Evolutionary conservation across 768 basidiomycete genomes (phyloP).

Genomic region (Pulveroboletus sp.): DNA sequence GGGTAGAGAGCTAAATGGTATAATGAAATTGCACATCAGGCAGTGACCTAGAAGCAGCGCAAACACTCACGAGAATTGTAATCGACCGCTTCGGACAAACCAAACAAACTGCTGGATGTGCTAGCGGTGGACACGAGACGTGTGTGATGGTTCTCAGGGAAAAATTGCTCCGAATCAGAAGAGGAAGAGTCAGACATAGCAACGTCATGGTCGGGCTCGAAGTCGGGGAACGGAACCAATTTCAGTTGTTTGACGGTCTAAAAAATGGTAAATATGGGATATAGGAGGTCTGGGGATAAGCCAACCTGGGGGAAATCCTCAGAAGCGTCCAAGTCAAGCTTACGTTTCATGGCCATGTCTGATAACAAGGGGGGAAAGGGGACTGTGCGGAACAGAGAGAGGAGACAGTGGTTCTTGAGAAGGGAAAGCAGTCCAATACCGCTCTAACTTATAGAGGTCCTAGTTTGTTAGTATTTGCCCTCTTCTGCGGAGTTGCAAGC

Average conservation of each 20-base stretch:
- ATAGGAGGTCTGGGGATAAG: slow-evolving; percentile 14
- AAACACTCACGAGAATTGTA: slow-evolving; percentile 44
- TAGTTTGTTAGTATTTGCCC: slow-evolving; percentile 26
- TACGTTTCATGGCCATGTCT: slow-evolving; percentile 71
- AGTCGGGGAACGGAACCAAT: slow-evolving; percentile 70
- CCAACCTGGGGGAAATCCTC: slow-evolving; percentile 48
- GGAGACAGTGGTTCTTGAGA: slow-evolving; percentile 22
- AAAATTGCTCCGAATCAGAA: slow-evolving; percentile 56
- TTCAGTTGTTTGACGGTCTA: slow-evolving; percentile 67
- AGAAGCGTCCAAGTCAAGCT: slow-evolving; percentile 57
- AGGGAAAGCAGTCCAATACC: slow-evolving; percentile 17
- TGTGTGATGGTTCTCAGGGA: slow-evolving; percentile 48
- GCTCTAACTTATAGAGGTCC: slow-evolving; percentile 30
- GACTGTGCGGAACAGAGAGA: slow-evolving; percentile 3
- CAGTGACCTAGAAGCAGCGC: not conserved
- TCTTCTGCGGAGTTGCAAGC: slow-evolving; percentile 20
- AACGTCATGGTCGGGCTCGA: slow-evolving; percentile 57
- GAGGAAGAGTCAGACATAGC: slow-evolving; percentile 58
- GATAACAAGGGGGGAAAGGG: slow-evolving; percentile 7
- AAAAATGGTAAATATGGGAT: slow-evolving; percentile 9
- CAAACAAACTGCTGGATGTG: slow-evolving; percentile 45
- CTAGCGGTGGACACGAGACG: slow-evolving; percentile 66
- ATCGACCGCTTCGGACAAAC: slow-evolving; percentile 43
- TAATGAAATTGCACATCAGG: not conserved
- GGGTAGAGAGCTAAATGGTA: slow-evolving; percentile 44